Base-by-base conservation (phyloP, 768 basidiomycete species). In the Boletus rubescentipes region DNA sequence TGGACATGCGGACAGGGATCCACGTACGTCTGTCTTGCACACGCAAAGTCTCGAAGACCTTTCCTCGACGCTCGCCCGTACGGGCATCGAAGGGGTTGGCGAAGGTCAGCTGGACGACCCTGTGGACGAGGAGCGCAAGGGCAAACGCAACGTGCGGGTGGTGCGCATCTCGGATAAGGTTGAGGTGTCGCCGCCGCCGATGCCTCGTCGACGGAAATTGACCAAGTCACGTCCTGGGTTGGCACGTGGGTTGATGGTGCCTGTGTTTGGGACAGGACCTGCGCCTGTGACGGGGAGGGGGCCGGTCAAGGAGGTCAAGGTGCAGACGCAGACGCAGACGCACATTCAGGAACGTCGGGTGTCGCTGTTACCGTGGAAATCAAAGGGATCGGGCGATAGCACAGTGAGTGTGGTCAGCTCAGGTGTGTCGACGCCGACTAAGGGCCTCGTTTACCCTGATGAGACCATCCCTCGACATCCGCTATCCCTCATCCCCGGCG, bases 21-120 rank as follows among this genome's bases (percentile, higher is more conserved):
- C 5, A 3, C 40, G 23, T 14, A 18, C 45, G 9, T 26, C 65
- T 11, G 39, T 35, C 14, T 3, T 44, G 38, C 60, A 41, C 37
- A 68, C 66, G 0, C 54, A 67, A 12, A 67, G 66, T 21, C 61
- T 67, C 26, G 66, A 67, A 21, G 51, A 63, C 16, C 53, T 67
- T 26, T 55, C 61, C 12, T 62, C 65, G 2, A 49, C 63, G 15
- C 60, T 62, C 11, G 18, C 48, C 10, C 55, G 63, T 5, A 67
- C 62, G 0, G 65, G 64, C 2, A 59, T 61, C 21, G 64, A 61
- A 4, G 51, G 43, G 15, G 40, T 52, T 6, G n/a, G 23, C 4
- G 41, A 38, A 2, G 50, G 37, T 1, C 10, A 32, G 21, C 8
- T 11, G 8, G 29, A 2, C 3, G 26, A 4, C 10, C 7, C 26